Percentiles rank a stretch among this genome's conserved stretches.
Conservation (phyloP, 2,329 filamentous ascomycete species). For the Neofusicoccum laricinum region DNA sequence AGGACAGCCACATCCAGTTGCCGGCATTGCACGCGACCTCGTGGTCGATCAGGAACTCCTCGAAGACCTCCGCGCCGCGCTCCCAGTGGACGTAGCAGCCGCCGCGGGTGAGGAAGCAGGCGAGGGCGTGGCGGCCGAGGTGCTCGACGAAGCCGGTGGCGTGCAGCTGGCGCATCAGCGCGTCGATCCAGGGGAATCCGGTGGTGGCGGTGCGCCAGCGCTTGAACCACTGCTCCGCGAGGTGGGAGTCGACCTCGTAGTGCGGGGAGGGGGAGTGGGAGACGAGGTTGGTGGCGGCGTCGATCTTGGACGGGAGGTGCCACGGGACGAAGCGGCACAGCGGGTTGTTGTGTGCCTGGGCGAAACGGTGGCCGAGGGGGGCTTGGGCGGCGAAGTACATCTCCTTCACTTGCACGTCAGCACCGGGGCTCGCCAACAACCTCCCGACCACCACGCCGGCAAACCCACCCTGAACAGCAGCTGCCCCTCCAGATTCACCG, state of each 20-base stretch:
- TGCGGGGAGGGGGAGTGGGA: constrained; percentile 45
- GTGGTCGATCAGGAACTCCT: constrained; percentile 73
- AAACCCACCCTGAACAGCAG: constrained; percentile 65
- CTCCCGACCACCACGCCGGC: no score
- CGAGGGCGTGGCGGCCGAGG: constrained; percentile 69
- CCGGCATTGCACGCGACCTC: constrained; percentile 71
- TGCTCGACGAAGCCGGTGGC: constrained; percentile 79
- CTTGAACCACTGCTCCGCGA: constrained; percentile 64
- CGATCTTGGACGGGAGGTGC: constrained; percentile 66
- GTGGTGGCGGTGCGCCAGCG: constrained; percentile 69
- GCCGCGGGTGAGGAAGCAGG: constrained; percentile 76
- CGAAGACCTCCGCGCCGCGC: constrained; percentile 73
- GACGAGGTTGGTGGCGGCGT: constrained; percentile 40
- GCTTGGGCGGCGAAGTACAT: constrained; percentile 83
- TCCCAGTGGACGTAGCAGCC: constrained; percentile 80
- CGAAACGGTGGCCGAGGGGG: constrained; percentile 61
- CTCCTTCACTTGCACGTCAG: constrained; percentile 41
- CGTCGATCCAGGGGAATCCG: constrained; percentile 79
- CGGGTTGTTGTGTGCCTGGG: constrained; percentile 63
- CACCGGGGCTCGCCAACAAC: no score
- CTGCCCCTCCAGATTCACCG: constrained; percentile 69
- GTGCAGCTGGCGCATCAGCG: constrained; percentile 71
- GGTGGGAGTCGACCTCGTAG: constrained; percentile 61
- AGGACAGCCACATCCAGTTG: constrained; percentile 77
- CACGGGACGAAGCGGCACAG: constrained; percentile 74